Evolutionary conservation across 2,329 filamentous ascomycete genomes (phyloP).

Genomic region (Lachnellula cervina): DNA sequence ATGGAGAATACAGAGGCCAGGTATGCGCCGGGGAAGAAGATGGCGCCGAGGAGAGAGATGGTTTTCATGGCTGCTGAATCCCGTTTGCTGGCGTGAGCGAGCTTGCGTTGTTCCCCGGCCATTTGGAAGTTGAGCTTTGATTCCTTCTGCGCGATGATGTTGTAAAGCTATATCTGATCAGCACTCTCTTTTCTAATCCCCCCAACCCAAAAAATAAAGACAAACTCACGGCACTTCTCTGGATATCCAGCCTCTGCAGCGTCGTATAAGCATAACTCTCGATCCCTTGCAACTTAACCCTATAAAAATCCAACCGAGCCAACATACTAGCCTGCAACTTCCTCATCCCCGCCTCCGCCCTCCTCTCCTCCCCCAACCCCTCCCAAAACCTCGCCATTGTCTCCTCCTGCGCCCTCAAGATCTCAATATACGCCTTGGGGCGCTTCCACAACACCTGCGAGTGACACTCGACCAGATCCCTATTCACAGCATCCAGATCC

Average conservation of each 20-base stretch:
- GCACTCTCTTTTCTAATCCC: not conserved
- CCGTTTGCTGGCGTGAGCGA: conserved; percentile 36
- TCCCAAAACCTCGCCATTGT: conserved; percentile 37
- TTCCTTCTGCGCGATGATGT: conserved; percentile 62
- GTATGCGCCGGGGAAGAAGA: conserved; percentile 59
- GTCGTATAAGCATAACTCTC: conserved; percentile 61
- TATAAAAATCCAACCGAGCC: conserved; percentile 54
- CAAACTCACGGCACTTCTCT: conserved; percentile 53
- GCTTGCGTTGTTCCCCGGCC: conserved; percentile 37
- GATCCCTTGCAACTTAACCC: conserved; percentile 54
- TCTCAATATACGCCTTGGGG: conserved; percentile 55
- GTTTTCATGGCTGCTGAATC: conserved; percentile 57
- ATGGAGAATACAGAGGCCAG: conserved; percentile 61
- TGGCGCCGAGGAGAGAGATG: conserved; percentile 56
- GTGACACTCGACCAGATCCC: conserved; percentile 60
- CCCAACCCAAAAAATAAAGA: not conserved
- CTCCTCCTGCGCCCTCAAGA: conserved; percentile 44
- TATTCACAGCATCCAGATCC: conserved; percentile 55
- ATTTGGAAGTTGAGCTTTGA: conserved; percentile 59
- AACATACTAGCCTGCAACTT: conserved; percentile 49
- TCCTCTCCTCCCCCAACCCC: conserved; percentile 9
- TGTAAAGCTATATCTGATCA: conserved; percentile 47
- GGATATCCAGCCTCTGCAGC: conserved; percentile 55
- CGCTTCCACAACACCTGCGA: conserved; percentile 59
- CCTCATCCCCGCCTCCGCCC: conserved; percentile 27